Base-by-base conservation (phyloP, 164 flowering plant genomes). In the Pachysandra terminalis region DNA sequence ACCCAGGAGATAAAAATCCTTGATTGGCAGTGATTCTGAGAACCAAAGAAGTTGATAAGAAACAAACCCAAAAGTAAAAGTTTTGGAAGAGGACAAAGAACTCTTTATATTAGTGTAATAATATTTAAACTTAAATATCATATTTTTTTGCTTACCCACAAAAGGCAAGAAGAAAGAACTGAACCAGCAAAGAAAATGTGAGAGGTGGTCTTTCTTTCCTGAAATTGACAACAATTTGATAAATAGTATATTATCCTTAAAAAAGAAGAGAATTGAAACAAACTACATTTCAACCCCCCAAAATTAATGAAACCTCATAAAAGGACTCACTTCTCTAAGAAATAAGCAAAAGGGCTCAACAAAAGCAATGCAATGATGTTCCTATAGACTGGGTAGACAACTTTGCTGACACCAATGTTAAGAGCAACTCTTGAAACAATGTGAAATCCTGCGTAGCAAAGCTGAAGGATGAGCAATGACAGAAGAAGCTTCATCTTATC, bases 371-470 rank as follows among this genome's bases (percentile, higher is more conserved):
- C 93, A 72, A 90, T 82, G 53, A 83, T 78, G 74, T 90, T 90
- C 69, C 92, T 83, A 66, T 88, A 88, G 53, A 90, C 86, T 15
- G 90, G 89, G 69, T 75, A 88, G 27, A 88, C 93, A 68, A 88
- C 83, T 75, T 88, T 85, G 82, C 94, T 90, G 55, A 90, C 81
- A 25, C 93, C 91, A 72, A 87, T 86, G 77, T 90, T 86, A 4
- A 90, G 86, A 53, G 92, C 97, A 72, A 84, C 74, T 67, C 93
- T 87, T n/a, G 89, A 81, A n/a, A 91, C 92, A 26, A 91, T 82
- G 76, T 88, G 93, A 73, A 84, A 86, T n/a, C 93, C 91, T 64
- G 91, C 84, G 81, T 76, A 85, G 65, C 87, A 80, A 5, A 84
- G 66, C 69, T 90, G 96, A 68, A 90, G 79, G 68, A 67, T 70